Conservation (phyloP, 2,329 filamentous ascomycete species). For the Monosporascus sp. region DNA sequence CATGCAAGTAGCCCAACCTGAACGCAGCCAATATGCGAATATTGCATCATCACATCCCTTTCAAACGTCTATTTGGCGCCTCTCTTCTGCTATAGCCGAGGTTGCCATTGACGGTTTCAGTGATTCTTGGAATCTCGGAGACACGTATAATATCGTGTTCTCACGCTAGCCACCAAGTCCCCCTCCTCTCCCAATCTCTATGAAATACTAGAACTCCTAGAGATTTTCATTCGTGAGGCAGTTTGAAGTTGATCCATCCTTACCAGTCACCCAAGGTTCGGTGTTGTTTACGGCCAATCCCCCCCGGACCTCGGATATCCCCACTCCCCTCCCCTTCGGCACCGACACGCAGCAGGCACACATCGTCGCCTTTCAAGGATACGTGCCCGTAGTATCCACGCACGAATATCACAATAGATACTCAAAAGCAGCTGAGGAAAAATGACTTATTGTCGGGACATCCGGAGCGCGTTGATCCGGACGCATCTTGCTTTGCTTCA, state of each 20-base stretch:
- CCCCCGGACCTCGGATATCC: conserved; percentile 26
- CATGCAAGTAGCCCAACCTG: too few species aligned
- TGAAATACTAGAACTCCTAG: neutral
- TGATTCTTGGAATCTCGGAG: too few species aligned
- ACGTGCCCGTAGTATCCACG: too few species aligned
- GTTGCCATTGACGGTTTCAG: too few species aligned
- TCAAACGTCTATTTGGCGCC: too few species aligned
- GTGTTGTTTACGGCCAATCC: neutral
- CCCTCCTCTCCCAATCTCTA: neutral
- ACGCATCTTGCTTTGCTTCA: conserved; percentile 44
- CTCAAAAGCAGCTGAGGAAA: neutral
- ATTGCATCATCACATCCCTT: too few species aligned
- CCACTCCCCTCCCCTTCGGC: conserved; percentile 10
- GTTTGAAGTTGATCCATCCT: too few species aligned
- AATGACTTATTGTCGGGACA: conserved; percentile 25
- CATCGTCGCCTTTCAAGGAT: too few species aligned
- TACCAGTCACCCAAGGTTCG: neutral
- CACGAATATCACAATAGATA: neutral
- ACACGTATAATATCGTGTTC: too few species aligned
- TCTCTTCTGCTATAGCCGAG: too few species aligned
- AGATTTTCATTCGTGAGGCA: too few species aligned
- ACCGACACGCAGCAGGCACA: neutral
- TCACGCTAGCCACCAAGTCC: neutral
- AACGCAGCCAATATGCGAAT: too few species aligned
- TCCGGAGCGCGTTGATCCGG: conserved; percentile 37